Percentiles rank a stretch among this genome's conserved stretches.
phyloP scores from a whole-genome alignment of 2,329 filamentous ascomycete species.

The Aureobasidium sp. region DNA sequence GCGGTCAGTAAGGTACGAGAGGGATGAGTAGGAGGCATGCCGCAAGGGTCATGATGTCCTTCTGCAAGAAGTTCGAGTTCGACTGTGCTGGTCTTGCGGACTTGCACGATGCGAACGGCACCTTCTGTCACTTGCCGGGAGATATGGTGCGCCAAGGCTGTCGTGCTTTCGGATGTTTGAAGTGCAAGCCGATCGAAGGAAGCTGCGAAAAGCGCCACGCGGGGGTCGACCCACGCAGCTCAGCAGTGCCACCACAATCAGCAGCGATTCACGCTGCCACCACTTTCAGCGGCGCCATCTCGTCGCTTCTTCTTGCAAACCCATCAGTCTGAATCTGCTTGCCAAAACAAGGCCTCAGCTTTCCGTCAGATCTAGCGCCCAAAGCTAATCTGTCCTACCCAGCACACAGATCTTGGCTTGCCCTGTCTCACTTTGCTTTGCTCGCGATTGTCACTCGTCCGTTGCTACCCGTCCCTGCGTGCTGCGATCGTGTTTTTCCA shows the following conservation, averaged over 20 bases:
- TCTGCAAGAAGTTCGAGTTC: background rate
- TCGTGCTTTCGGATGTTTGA: background rate
- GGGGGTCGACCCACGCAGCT: background rate
- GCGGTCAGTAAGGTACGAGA: conserved; percentile 2
- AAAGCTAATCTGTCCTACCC: background rate
- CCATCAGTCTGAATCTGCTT: background rate
- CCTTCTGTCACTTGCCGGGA: background rate
- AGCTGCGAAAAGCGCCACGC: background rate
- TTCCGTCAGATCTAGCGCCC: background rate
- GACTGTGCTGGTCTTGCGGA: background rate
- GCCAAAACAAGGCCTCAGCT: background rate
- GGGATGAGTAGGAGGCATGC: background rate
- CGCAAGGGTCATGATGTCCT: conserved; percentile 3
- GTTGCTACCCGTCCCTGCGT: background rate
- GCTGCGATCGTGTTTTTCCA: background rate
- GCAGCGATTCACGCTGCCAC: background rate
- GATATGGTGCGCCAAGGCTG: background rate
- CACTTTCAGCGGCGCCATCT: background rate
- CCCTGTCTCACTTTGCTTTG: background rate
- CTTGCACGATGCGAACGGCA: background rate
- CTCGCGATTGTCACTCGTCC: background rate
- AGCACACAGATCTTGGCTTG: background rate
- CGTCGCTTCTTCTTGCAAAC: conserved; percentile 1
- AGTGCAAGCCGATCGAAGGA: background rate
- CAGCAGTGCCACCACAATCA: background rate